Evolutionary conservation across 441 rosid genomes (phyloP), one percentile per base, ranked within the genome.

Genomic region (Mallotus japonicus): DNA sequence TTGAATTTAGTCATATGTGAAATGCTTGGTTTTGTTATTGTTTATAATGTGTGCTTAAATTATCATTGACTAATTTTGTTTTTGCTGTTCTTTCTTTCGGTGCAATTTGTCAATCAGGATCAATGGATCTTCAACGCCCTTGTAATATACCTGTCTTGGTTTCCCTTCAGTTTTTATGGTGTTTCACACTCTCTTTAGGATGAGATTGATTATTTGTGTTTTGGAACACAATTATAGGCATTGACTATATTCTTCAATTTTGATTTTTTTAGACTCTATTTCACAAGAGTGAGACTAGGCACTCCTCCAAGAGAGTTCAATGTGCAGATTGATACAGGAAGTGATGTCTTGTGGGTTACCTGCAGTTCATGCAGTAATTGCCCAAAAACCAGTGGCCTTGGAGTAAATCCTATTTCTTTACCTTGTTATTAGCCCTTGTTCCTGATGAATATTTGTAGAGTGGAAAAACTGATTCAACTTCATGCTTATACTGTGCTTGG

Each of bases 261-360:
- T 75, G 63, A 53, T 83, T 65, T 82, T 70, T 71, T 55, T 73
- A 96, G 99, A 78, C 88, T 96, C 66, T 96, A 96, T 81, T 93
- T 86, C 62, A 96, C 98, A 54, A 92, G 81, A 78, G 75, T 96
- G 77, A 87, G 87, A 75, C 73, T 96, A 81, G 99, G 99, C 69
- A 81, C 88, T 81, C 99, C 98, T 73, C 91, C 98, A 59, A 82
- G 83, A 80, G 98, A 92, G 60, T 96, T 89, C 83, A 81, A 85
- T 71, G 98, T 93, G 76, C 99, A 96, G 79, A 83, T 96, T 76
- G 99, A 95, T 77, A 91, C 99, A 2, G 97, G 99, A 79, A 96
- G 99, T 74, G 97, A 93, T 80, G 96, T 93, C 75, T 81, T 96
- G 75, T 96, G 99, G 99, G 92, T 93, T 50, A 85, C 87, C 57